These are phyloP conservation scores for Wickerhamomyces queroliae DNA, from an alignment of 805 yeast genomes.

Conservation along the genomic window DNA sequence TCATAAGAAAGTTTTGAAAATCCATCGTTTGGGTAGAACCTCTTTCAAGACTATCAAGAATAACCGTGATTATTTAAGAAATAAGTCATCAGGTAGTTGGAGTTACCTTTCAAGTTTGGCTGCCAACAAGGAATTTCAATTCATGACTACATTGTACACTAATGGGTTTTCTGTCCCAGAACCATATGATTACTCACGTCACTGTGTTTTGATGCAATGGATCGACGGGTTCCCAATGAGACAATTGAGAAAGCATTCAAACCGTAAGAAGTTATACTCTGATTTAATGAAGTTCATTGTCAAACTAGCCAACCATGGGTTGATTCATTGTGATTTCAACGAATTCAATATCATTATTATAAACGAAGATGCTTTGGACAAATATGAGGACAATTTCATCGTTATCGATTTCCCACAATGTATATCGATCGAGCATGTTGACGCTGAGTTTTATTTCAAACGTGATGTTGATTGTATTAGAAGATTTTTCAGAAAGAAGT, in stretches of 20 bases:
- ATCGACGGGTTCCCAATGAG: slow-evolving; percentile 90
- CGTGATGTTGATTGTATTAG: slow-evolving; percentile 92
- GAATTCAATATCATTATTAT: slow-evolving; percentile 92
- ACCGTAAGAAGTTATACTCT: slow-evolving; percentile 69
- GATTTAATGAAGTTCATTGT: slow-evolving; percentile 86
- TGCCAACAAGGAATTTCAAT: slow-evolving; percentile 87
- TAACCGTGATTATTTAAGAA: slow-evolving; percentile 82
- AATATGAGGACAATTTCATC: slow-evolving; percentile 63
- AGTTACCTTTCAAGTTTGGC: slow-evolving; percentile 87
- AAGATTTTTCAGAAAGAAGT: slow-evolving; percentile 72
- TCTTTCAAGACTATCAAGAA: slow-evolving; percentile 90
- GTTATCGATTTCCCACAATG: slow-evolving; percentile 99
- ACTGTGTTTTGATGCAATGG: slow-evolving; percentile 88
- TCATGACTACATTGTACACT: slow-evolving; percentile 68
- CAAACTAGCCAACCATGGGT: slow-evolving; percentile 76
- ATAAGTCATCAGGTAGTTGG: slow-evolving; percentile 78
- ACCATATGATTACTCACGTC: slow-evolving; percentile 87
- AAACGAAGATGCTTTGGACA: slow-evolving; percentile 44
- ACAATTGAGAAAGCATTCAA: slow-evolving; percentile 62
- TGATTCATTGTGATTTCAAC: slow-evolving; percentile 96
- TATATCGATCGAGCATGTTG: slow-evolving; percentile 85
- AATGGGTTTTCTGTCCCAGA: slow-evolving; percentile 83
- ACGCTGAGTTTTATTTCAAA: slow-evolving; percentile 82
- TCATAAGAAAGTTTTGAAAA: slow-evolving; percentile 68
- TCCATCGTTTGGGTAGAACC: slow-evolving; percentile 90